Conservation (phyloP, 257 asterid genomes). For the Solanum sejunctum region DNA sequence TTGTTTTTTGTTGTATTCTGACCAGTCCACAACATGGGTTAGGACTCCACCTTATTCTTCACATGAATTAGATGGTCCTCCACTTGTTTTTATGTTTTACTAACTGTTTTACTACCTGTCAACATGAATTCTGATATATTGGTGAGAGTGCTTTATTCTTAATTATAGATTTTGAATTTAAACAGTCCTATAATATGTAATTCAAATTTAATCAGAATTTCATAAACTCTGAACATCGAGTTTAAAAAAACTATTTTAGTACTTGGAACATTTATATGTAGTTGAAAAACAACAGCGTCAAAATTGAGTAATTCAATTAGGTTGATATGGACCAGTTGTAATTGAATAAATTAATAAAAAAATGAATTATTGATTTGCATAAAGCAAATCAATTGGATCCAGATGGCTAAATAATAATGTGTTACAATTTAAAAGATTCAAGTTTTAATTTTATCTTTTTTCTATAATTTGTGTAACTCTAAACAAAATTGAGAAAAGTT, state of each 20-base stretch:
- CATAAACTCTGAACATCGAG: accelerated
- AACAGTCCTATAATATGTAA: accelerated
- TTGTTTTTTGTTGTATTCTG: background rate
- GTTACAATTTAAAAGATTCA: background rate
- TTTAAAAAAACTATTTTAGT: background rate
- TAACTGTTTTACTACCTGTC: background rate
- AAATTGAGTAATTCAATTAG: background rate
- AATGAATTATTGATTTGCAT: background rate
- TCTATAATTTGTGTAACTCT: background rate
- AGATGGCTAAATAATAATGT: background rate
- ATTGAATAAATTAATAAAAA: background rate
- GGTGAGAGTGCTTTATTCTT: accelerated
- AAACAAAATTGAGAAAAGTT: background rate
- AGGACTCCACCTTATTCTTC: constrained; percentile 2
- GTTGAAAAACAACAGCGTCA: background rate
- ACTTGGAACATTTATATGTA: background rate
- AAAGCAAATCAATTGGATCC: background rate
- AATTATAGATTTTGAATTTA: too few species aligned
- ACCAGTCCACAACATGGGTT: background rate
- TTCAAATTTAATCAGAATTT: too few species aligned
- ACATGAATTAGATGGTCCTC: constrained; percentile 32
- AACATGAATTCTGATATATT: too few species aligned
- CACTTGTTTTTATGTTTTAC: background rate
- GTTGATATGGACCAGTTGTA: background rate
- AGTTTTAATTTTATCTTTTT: background rate